Evolutionary conservation across 2,329 filamentous ascomycete species (phyloP), one percentile per base, ranked within the genome.

Genomic region (Monosporascus cannonballus): DNA sequence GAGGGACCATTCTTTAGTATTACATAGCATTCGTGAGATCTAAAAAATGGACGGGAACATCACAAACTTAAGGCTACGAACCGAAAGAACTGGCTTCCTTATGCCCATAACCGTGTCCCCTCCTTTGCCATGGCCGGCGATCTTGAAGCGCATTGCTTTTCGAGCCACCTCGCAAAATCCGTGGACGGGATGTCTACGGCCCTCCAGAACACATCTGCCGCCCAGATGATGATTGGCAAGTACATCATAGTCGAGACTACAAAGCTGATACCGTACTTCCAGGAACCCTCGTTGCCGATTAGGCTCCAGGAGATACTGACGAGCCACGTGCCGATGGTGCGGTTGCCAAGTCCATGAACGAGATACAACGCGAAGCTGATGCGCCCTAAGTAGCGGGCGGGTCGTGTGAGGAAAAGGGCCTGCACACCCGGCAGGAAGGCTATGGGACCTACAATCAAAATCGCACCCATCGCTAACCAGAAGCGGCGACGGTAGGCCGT

Each of bases 321-420:
- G 11, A 65, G 50, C 62, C 58, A 63, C 30, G 59, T 60, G 39
- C 64, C 63, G 22, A 66, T 47, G 18, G 62, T 66, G 37, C 60
- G 53, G 25, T 66, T 66, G 18, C 63, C 64, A 17, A 66, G 73
- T 0, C 80, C 80, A 59, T 84, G 80, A n/a, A 78, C 73, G 6
- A 84, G 70, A 58, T 84, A 84, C 3, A 84, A 69, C 3, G 80
- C 76, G 56, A 78, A 84, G 52, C 77, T 81, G 55, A 83, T 77
- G 25, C 74, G 73, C 14, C 76, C 81, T 20, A 80, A 74, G 61
- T 84, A 84, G 57, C 80, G 79, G 14, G 77, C 74, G 14, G 54
- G 63, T n/a, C 65, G 61, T 25, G 61, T 63, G 22, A 64, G 54
- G 46, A 65, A 62, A 44, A 63, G 18, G 7, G 54, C 52, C 49